Evolutionary conservation across 129 eudicot species (phyloP), one percentile per base, ranked within the genome.

Genomic region (Dittrichia graveolens): DNA sequence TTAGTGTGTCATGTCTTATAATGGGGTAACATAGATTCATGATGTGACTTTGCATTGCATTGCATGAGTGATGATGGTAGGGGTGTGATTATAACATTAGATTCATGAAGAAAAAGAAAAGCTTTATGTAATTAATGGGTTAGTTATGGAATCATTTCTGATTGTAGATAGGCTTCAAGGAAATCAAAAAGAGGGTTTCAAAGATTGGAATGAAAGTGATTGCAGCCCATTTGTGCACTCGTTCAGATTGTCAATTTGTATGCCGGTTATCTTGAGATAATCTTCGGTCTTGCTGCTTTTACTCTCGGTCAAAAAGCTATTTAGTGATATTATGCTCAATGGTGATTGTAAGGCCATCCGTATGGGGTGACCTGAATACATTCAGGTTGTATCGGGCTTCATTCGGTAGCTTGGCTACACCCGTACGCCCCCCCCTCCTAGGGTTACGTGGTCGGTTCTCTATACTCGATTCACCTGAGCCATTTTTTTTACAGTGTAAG

Each of bases 21-120:
- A 77, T 77, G 76, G 81, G 81, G 81, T 52, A 50, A 77, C 81
- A 77, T 16, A 77, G 71, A 69, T 77, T 61, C 81, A 77, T 77
- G 76, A 77, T 77, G 55, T 77, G 53, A 67, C 69, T 57, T 68
- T 58, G 70, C 72, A 78, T 69, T 63, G 77, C 82, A 78, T 69
- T 63, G 77, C 82, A 77, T 77, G 81, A 69, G 81, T 52, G 58
- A 77, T 61, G 81, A 70, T 69, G 61, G 54, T 46, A 61, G 57
- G 70, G 41, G 8, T 39, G 72, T 61, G 55, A 78, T 70, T 24
- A 78, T 70, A 61, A 34, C 77, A 24, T 39, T 11, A 61, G 41
- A 53, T 70, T 31, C 70, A 52, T 70, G 72, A 61, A 61, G 81
- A 69, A 70, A 55, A 69, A 50, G 55, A 41, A 70, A 70, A 12